Percentiles rank a stretch among this genome's conserved stretches.
Evolutionary conservation across 2,329 filamentous ascomycete species (phyloP).

Genomic region (Dactylellina haptotyla): DNA sequence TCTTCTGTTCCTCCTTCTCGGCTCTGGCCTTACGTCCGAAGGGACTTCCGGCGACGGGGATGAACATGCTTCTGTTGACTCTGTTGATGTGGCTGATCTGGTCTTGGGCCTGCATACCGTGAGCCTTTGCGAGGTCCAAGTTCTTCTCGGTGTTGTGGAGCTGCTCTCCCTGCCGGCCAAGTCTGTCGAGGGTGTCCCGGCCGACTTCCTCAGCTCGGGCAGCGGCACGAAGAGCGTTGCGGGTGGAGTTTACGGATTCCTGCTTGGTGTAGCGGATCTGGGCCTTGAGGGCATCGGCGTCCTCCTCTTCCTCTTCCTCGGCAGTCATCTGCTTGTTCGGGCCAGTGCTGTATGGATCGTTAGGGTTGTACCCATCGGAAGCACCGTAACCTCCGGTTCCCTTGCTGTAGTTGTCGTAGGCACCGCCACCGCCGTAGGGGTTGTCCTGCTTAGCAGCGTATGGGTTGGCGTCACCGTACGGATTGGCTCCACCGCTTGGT

Average conservation of each 20-base stretch:
- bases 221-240: conserved; percentile 75
- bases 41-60: conserved; percentile 78
- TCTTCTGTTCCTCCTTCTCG: conserved; percentile 72
- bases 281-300: conserved; percentile 76
- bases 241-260: conserved; percentile 76
- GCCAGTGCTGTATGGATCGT: conserved; percentile 21
- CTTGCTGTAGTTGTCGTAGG: neutral
- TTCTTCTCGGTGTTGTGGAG: conserved; percentile 85
- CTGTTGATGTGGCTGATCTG: conserved; percentile 84
- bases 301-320: conserved; percentile 78
- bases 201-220: conserved; percentile 77
- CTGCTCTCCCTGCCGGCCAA: conserved; percentile 81
- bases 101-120: conserved; percentile 79
- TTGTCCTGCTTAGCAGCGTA: conserved; percentile 1
- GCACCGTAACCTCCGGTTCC: conserved; percentile 27
- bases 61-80: conserved; percentile 90
- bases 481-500: neutral
- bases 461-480: conserved; percentile 15
- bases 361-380: conserved; percentile 15
- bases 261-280: conserved; percentile 81
- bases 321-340: conserved; percentile 75
- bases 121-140: conserved; percentile 79
- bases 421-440: conserved; percentile 10
- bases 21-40: conserved; percentile 77
- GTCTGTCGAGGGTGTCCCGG: conserved; percentile 75